phyloP scores from a whole-genome alignment of 768 basidiomycete genomes.

The Tremella fuciformis region DNA sequence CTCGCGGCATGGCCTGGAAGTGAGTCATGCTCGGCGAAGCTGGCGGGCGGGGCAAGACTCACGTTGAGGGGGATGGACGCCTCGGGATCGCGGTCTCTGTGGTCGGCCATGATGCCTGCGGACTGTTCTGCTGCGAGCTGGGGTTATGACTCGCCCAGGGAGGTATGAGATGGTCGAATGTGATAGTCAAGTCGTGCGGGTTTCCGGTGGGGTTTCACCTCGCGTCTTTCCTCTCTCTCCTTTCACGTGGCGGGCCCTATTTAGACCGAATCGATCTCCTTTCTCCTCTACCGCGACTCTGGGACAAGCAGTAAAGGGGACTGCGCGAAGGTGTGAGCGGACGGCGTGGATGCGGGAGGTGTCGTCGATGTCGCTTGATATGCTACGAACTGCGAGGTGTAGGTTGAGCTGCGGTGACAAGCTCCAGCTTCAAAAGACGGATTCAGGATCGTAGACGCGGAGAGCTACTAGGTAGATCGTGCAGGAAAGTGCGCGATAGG shows the following conservation, averaged over 20 bases:
- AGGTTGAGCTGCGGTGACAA: neutral
- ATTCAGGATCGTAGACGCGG: neutral
- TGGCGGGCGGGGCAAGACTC: conserved; percentile 7
- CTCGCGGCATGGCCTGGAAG: conserved; percentile 43
- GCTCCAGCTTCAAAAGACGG: neutral
- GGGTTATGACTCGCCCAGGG: neutral
- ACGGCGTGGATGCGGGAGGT: no score
- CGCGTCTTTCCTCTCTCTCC: neutral
- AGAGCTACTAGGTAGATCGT: no score
- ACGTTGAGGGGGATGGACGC: conserved; percentile 42
- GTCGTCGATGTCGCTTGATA: no score
- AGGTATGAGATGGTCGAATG: no score
- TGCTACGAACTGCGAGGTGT: neutral
- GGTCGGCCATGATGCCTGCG: conserved; percentile 1
- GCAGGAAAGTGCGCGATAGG: no score
- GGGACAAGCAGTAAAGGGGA: no score
- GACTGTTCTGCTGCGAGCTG: neutral
- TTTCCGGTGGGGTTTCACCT: neutral
- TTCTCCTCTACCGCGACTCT: neutral
- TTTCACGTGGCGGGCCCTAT: neutral
- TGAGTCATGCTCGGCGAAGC: neutral
- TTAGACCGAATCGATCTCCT: neutral
- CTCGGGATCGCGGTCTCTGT: conserved; percentile 33
- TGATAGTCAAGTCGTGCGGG: neutral
- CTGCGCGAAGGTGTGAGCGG: no score